Percentiles rank a stretch among this genome's conserved stretches.
phyloP scores from a whole-genome alignment of 1,139 yeast species.

The Blastobotrys raffinosifermentans region DNA sequence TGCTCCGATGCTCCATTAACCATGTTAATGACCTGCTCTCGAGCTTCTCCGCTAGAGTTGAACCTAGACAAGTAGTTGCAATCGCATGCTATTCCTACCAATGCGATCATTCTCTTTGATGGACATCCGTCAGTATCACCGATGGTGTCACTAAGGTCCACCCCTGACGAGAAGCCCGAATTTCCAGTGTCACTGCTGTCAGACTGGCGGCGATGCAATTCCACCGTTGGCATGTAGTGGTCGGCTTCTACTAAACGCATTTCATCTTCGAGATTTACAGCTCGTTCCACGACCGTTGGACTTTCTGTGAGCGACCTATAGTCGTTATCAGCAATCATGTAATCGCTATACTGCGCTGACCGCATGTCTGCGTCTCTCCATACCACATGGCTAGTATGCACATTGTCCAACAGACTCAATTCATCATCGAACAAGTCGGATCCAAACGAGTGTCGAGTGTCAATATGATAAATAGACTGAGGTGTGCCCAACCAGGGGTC shows the following conservation, averaged over 20 bases:
- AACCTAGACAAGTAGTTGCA: constrained; percentile 32
- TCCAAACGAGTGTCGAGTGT: constrained; percentile 16
- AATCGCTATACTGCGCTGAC: constrained; percentile 6
- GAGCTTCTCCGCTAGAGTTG: constrained; percentile 27
- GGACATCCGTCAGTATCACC: constrained; percentile 36
- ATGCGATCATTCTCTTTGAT: constrained; percentile 28
- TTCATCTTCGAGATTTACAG: constrained; percentile 1
- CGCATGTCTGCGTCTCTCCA: constrained; percentile 33
- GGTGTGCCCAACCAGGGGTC: constrained; percentile 32
- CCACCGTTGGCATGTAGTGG: too few relatives aligned
- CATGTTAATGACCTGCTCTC: constrained; percentile 30
- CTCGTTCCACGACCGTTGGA: not conserved
- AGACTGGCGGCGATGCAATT: not conserved
- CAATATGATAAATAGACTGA: constrained; percentile 28
- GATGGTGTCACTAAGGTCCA: constrained; percentile 26
- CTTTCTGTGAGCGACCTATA: constrained; percentile 3
- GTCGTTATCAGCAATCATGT: constrained; percentile 9
- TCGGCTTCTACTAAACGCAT: not conserved
- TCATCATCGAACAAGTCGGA: constrained; percentile 18
- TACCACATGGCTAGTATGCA: constrained; percentile 20
- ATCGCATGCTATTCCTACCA: constrained; percentile 37
- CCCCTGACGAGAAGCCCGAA: constrained; percentile 29
- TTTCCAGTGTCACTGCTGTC: constrained; percentile 23
- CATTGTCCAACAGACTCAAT: constrained; percentile 13
- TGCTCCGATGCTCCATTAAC: constrained; percentile 35